These are phyloP conservation scores for Petunia hybrid DNA, from an alignment of 305 asterid genomes.

Conservation along the genomic window DNA sequence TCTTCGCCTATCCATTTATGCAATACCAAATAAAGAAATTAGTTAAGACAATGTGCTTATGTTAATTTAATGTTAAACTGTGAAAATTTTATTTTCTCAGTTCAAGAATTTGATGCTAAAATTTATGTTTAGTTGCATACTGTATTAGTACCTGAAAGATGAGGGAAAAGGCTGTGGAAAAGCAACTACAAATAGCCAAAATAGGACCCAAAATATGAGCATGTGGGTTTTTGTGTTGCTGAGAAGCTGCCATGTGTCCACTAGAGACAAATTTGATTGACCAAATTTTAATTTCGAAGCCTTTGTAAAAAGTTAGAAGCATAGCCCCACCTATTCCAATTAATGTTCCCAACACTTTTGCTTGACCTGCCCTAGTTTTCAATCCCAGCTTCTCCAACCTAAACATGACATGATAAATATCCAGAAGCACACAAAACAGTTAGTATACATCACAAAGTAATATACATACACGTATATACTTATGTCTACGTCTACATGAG, in stretches of 20 bases:
- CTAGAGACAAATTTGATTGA: conserved; percentile 42
- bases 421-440: neutral
- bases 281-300: conserved; percentile 54
- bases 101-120: too few species aligned
- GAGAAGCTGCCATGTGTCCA: conserved; percentile 41
- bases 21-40: neutral
- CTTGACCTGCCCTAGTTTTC: conserved; percentile 59
- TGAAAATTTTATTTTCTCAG: too few species aligned
- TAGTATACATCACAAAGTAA: neutral
- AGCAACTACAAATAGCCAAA: conserved; percentile 50
- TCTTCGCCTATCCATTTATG: conserved; percentile 52
- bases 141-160: conserved; percentile 83
- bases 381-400: conserved; percentile 71
- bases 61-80: conserved; percentile 13
- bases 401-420: neutral
- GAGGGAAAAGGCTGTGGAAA: conserved; percentile 57
- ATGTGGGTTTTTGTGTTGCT: conserved; percentile 32
- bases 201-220: conserved; percentile 56
- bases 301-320: conserved; percentile 76
- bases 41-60: conserved; percentile 30
- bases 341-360: conserved; percentile 74
- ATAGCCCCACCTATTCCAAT: conserved; percentile 75
- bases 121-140: neutral
- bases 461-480: neutral
- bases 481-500: neutral